Base-by-base conservation (phyloP, 108 stramenopile species). In the Nannochloropsis oceanica region DNA sequence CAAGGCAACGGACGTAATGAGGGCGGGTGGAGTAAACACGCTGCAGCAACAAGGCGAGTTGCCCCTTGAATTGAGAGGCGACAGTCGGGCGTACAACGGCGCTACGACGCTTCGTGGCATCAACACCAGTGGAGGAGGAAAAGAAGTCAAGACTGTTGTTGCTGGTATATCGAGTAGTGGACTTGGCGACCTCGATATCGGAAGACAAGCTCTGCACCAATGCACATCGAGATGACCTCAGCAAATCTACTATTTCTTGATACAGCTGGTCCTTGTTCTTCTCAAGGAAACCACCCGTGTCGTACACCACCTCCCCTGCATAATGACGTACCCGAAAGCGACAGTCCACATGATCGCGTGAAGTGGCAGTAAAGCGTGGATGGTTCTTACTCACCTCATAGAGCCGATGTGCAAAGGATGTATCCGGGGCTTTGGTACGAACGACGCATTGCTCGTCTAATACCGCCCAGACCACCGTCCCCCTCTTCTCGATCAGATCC, bases 401-500 rank as follows among this genome's bases (percentile, higher is more conserved):
- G 83, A 97, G 82, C 81, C 96, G 95, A 27, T 92, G 84, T 44
- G 95, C 94, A 84, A 96, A 96, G 73, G 95, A 94, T 83, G 95
- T 86, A 85, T 99, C 98, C 8, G 93, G 94, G 12, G 93, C 94
- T n/a, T 91, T 89, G 43, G 98, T 97, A n/a, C n/a, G 34, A 79
- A 95, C 90, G 27, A 94, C 93, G 83, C 97, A 97, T 83, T 96
- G 95, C 82, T 99, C 98, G 85, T 99, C 96, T 44, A 97, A 86
- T 14, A 98, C 83, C 13, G 95, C 92, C 46, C 97, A 83, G 82
- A 98, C 95, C 84, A 96, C 96, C 43, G 94, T 92, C 42, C 93
- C 94, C 85, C 93, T 44, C 13, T 84, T 82, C 82, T 92, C 90
- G 50, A 92, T 90, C 13, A 91, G 83, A 13, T 43, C 86, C 24